Conservation (phyloP, 768 basidiomycete species). For the Xerocomellus intermedius region DNA sequence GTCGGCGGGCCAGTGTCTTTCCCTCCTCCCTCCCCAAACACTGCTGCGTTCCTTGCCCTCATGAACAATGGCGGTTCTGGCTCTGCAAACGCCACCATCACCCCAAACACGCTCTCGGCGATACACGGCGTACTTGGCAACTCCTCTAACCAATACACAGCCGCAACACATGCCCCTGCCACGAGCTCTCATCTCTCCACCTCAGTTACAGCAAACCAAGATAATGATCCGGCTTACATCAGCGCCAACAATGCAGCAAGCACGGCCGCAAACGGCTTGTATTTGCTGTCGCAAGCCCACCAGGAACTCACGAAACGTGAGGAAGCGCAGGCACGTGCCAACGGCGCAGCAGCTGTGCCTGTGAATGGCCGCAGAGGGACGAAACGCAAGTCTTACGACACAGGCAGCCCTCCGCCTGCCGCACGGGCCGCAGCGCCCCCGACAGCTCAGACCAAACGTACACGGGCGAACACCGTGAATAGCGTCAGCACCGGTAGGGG, state of each 20-base stretch:
- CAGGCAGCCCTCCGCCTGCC: slow-evolving; percentile 36
- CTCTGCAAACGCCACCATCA: slow-evolving; percentile 48
- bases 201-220: slow-evolving; percentile 35
- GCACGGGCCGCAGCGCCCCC: slow-evolving; percentile 26
- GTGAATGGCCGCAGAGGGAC: slow-evolving; percentile 47
- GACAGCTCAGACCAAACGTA: slow-evolving; percentile 32
- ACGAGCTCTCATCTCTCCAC: slow-evolving; percentile 37
- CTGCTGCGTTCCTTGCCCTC: slow-evolving; percentile 89
- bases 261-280: slow-evolving; percentile 87
- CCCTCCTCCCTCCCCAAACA: slow-evolving; percentile 83
- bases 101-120: slow-evolving; percentile 55
- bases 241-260: slow-evolving; percentile 58
- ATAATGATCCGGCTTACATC: slow-evolving; percentile 34
- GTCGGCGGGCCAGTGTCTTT: slow-evolving; percentile 73
- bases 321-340: slow-evolving; percentile 69
- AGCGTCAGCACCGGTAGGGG: slow-evolving; percentile 29
- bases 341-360: slow-evolving; percentile 34
- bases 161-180: slow-evolving; percentile 32
- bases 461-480: slow-evolving; percentile 37
- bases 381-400: slow-evolving; percentile 68
- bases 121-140: slow-evolving; percentile 74
- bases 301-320: slow-evolving; percentile 97
- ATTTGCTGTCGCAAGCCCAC: slow-evolving; percentile 91
- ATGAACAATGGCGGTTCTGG: slow-evolving; percentile 59
- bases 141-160: slow-evolving; percentile 25